Percentiles rank a stretch among this genome's conserved stretches.
Conservation (phyloP, 2,329 filamentous ascomycete species). For the Colletotrichum navitas region DNA sequence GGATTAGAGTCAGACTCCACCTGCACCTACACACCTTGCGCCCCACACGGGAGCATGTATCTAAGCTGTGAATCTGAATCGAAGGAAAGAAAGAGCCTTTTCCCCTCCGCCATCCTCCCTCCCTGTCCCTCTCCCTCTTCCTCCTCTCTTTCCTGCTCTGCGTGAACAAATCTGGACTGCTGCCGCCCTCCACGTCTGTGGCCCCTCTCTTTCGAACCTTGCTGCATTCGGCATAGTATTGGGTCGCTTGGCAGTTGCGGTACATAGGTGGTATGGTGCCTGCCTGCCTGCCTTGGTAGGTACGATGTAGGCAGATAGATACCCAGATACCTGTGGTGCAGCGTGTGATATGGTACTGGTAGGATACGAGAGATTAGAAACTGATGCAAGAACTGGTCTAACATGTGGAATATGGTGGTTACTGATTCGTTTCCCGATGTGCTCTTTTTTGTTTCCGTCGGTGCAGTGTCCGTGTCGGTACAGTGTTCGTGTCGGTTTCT, state of each 20-base stretch:
- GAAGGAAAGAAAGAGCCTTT: constrained; percentile 23
- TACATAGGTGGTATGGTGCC: background rate
- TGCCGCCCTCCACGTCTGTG: background rate
- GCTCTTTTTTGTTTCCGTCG: background rate
- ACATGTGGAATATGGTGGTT: no score
- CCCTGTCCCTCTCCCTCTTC: background rate
- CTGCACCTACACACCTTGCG: background rate
- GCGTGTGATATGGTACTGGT: background rate
- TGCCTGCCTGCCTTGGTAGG: background rate
- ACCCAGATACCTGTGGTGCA: no score
- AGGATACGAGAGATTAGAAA: no score
- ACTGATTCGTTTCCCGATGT: no score
- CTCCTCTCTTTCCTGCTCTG: background rate
- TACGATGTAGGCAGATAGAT: background rate
- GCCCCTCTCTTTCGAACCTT: constrained; percentile 27
- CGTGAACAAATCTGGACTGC: no score
- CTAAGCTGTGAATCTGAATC: constrained; percentile 22
- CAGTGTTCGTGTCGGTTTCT: background rate
- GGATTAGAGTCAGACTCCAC: constrained; percentile 12
- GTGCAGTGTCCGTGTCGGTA: background rate
- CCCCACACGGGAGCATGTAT: constrained; percentile 10
- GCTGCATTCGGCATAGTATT: constrained; percentile 12
- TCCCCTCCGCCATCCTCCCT: background rate
- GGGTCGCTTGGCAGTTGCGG: background rate
- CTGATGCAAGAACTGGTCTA: no score